Evolutionary conservation across 2,329 filamentous ascomycete genomes (phyloP), one percentile per base, ranked within the genome.

Genomic region (Podosphaera aphanis): DNA sequence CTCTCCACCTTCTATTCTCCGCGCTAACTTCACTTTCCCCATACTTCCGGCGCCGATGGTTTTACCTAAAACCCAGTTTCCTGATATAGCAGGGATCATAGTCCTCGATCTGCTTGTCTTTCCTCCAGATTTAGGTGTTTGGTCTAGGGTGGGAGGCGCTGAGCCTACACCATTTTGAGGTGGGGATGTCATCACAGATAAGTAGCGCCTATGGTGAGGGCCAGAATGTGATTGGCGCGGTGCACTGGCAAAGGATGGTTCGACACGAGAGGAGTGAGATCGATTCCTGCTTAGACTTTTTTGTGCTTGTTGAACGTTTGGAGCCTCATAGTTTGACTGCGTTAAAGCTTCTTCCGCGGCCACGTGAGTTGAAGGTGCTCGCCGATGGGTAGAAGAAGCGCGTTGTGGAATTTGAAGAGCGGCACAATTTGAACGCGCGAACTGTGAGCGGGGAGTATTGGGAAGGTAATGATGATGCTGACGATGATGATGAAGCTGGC

Each of bases 21-120:
- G 83, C 20, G 90, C 90, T 53, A 98, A 68, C 66, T 95, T 95
- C 51, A 98, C 90, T 63, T 95, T 95, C 52, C 90, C 90, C 90
- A 98, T 98, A 62, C 88, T 95, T 44, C 90, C 90, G 45, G 86
- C 85, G 49, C 90, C 90, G 56, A 98, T 90, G 2, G 90, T 95
- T 68, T 95, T 95, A 49, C 88, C 88, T 45, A 98, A 68, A 47
- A 85, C 77, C 85, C 88, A 98, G 66, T 86, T 84, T 48, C 90
- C 90, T 11, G 86, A 85, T 41, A 81, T 77, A 2, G 86, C 85
- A 44, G 82, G 83, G 59, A 98, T 93, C 36, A 83, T 88, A 11
- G 88, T 94, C 56, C 75, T 69, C 46, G 73, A 70, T 53, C 70
- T 70, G 49, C 68, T 65, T 53, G 68, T 68, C 55, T 70, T 69